Conservation (phyloP, 208 protist genomes). For the Crithidia sp. region DNA sequence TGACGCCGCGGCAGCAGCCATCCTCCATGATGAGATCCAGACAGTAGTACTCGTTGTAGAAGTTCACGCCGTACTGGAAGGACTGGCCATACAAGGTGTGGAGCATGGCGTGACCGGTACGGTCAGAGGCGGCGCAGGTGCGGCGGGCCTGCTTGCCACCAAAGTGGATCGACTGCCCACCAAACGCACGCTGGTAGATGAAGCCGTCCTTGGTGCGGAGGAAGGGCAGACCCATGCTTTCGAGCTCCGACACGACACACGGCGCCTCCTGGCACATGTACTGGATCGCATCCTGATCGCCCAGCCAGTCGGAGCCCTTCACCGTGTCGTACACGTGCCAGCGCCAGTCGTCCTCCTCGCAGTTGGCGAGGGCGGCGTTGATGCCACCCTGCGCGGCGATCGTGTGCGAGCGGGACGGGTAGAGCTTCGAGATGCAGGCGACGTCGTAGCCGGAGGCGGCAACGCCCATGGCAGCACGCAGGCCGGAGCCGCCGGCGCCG, state of each 20-base stretch:
- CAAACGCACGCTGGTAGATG: slow-evolving; percentile 99
- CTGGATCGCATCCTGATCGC: slow-evolving; percentile 99
- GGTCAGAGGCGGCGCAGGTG: slow-evolving; percentile 97
- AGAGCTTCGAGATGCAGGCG: slow-evolving; percentile 98
- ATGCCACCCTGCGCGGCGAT: slow-evolving; percentile 99
- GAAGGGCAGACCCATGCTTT: slow-evolving; percentile 99
- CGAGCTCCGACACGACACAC: slow-evolving; percentile 94
- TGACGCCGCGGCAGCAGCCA: slow-evolving; percentile 95
- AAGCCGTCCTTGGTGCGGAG: slow-evolving; percentile 98
- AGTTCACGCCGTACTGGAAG: slow-evolving; percentile 96
- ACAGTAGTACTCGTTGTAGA: slow-evolving; percentile 99
- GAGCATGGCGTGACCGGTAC: slow-evolving; percentile 99
- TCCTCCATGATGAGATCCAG: slow-evolving; percentile 99
- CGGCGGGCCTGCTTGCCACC: slow-evolving; percentile 97
- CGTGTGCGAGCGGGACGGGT: slow-evolving; percentile 99
- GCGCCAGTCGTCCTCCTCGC: slow-evolving; percentile 98
- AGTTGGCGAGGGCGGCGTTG: slow-evolving; percentile 99
- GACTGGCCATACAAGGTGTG: slow-evolving; percentile 99
- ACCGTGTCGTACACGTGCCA: slow-evolving; percentile 99
- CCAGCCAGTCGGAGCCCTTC: slow-evolving; percentile 99
- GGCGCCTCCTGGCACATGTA: slow-evolving; percentile 99
- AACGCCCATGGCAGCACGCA: slow-evolving; percentile 98
- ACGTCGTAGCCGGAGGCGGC: slow-evolving; percentile 98
- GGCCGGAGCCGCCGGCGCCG: slow-evolving; percentile 98
- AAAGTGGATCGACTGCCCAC: slow-evolving; percentile 98